These are phyloP conservation scores for Kokia cookei DNA, from an alignment of 441 rosid genomes.

Conservation along the genomic window DNA sequence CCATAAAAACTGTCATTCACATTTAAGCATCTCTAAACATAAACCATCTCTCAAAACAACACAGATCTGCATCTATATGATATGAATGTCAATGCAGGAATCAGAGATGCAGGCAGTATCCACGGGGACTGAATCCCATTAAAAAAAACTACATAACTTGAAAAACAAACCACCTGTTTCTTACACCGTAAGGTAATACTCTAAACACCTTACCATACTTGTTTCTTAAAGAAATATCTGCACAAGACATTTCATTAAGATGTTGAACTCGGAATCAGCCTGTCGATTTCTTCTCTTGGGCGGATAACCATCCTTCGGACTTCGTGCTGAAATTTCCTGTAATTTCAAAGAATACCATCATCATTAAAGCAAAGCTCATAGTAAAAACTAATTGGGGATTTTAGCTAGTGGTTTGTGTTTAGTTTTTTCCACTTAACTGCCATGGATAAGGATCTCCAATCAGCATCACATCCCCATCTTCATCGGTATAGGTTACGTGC, in stretches of 20 bases:
- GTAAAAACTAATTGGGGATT: not conserved
- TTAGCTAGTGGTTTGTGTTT: not conserved
- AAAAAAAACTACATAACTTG: not conserved
- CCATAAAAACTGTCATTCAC: not conserved
- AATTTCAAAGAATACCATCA: not conserved
- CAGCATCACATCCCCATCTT: constrained; percentile 32
- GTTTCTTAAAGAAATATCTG: not conserved
- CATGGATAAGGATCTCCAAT: constrained; percentile 28
- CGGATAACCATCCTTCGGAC: constrained; percentile 29
- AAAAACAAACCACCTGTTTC: not conserved
- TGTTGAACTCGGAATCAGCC: constrained; percentile 9
- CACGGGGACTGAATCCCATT: not conserved
- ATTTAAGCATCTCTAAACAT: not conserved
- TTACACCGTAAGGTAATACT: not conserved
- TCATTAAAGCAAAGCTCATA: not conserved
- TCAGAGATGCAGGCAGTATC: not conserved
- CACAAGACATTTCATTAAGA: not conserved
- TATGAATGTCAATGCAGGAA: not conserved
- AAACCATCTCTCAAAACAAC: not conserved
- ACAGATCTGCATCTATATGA: not conserved
- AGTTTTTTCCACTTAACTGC: constrained; percentile 36
- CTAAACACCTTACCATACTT: not conserved
- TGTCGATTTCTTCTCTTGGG: constrained; percentile 23
- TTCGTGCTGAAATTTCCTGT: constrained; percentile 28
- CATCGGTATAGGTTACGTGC: constrained; percentile 27